Evolutionary conservation across 805 yeast genomes (phyloP).

Genomic region (Nakazawaea molendinolei): DNA sequence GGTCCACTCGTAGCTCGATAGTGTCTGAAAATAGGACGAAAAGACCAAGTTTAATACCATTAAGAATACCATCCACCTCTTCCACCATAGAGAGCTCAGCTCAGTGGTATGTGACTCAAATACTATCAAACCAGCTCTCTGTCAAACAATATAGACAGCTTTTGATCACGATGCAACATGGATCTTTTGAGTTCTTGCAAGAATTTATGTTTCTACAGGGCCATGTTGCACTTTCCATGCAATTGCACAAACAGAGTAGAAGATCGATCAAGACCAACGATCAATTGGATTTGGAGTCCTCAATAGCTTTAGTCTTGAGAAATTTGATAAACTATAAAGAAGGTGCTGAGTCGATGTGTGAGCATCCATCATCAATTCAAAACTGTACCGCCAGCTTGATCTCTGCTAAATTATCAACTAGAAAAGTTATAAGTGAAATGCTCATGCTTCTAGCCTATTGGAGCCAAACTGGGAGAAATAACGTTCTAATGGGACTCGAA

Average conservation of each 20-base stretch:
- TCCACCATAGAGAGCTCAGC: conserved; percentile 25
- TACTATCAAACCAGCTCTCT: conserved; percentile 32
- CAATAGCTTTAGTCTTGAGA: conserved; percentile 71
- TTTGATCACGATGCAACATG: conserved; percentile 11
- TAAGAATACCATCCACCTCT: too few species aligned
- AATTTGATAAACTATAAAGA: conserved; percentile 60
- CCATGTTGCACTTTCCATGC: conserved; percentile 65
- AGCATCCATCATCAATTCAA: conserved; percentile 39
- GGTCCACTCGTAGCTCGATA: too few species aligned
- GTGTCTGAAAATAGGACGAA: too few species aligned
- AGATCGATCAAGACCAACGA: conserved; percentile 33
- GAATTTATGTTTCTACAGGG: conserved; percentile 78
- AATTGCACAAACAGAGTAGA: conserved; percentile 47
- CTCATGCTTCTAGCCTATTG: conserved; percentile 40
- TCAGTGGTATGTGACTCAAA: conserved; percentile 35
- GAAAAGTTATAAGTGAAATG: conserved; percentile 76
- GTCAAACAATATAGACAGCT: conserved; percentile 30
- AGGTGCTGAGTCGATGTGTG: conserved; percentile 52
- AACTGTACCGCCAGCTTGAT: conserved; percentile 67
- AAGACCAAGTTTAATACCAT: too few species aligned
- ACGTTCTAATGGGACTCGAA: conserved; percentile 26
- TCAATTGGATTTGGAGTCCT: conserved; percentile 62
- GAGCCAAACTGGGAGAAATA: conserved; percentile 24
- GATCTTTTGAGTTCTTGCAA: conserved; percentile 57
- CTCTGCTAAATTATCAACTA: conserved; percentile 68